phyloP scores from a whole-genome alignment of 139 green algal species.

The Micractinium sp. region DNA sequence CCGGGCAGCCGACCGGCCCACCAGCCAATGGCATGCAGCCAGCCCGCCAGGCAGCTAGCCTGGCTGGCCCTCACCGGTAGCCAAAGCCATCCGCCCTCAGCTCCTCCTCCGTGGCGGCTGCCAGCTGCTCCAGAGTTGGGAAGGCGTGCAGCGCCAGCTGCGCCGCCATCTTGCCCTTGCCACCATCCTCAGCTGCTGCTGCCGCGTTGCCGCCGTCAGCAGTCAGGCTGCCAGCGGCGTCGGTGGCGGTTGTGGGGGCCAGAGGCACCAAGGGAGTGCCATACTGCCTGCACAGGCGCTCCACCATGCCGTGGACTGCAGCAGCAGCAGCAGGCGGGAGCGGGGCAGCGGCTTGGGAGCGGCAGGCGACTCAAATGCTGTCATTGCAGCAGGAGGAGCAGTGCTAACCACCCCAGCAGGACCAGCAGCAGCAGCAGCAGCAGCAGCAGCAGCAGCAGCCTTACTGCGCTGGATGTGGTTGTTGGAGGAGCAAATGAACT shows the following conservation, averaged over 20 bases:
- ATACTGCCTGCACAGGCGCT: constrained; percentile 80
- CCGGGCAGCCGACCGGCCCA: background rate
- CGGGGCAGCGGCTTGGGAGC: background rate
- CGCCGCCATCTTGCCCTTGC: background rate
- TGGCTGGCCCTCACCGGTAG: constrained; percentile 54
- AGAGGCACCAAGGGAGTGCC: constrained; percentile 66
- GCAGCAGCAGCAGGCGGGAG: background rate
- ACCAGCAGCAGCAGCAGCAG: too few species aligned
- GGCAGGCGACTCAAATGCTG: too few species aligned
- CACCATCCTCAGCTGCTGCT: background rate
- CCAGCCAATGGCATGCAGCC: background rate
- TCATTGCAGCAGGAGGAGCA: too few species aligned
- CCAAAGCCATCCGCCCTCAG: constrained; percentile 88
- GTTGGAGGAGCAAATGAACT: constrained; percentile 96
- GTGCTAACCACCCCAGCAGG: too few species aligned
- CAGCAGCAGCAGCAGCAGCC: background rate
- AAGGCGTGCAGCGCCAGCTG: constrained; percentile 71
- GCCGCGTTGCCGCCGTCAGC: background rate
- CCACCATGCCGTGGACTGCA: constrained; percentile 86
- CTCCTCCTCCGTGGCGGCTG: constrained; percentile 76
- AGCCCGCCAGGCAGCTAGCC: background rate
- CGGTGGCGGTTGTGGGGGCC: background rate
- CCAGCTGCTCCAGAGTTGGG: constrained; percentile 87
- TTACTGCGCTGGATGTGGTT: constrained; percentile 94
- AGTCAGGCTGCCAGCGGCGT: background rate